A percentile compares a stretch with the other conserved stretches of the same genome.
Conservation (phyloP, 192 early-diverging fungal genomes). For the Backusella psychrophila region DNA sequence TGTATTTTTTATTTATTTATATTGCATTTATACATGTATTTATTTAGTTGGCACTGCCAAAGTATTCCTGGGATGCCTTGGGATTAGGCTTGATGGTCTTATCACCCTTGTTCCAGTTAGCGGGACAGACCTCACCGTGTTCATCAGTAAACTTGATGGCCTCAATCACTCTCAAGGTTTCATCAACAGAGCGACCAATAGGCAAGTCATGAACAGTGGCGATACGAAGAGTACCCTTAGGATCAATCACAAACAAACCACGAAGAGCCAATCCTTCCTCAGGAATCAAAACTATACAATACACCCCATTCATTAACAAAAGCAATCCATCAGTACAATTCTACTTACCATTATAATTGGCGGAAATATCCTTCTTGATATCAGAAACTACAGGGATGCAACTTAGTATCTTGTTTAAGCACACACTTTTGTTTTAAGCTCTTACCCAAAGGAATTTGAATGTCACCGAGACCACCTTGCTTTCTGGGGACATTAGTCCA, state of each 20-base stretch:
- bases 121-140: slow-evolving; percentile 77
- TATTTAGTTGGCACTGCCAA: slow-evolving; percentile 32
- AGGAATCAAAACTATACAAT: slow-evolving; percentile 64
- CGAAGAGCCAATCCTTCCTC: slow-evolving; percentile 70
- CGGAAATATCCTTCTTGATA: slow-evolving; percentile 79
- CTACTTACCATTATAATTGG: slow-evolving; percentile 69
- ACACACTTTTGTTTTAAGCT: background rate
- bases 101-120: slow-evolving; percentile 79
- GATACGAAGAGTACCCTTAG: slow-evolving; percentile 58
- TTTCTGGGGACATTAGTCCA: slow-evolving; percentile 84
- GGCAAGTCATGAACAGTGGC: slow-evolving; percentile 58
- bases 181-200: slow-evolving; percentile 64
- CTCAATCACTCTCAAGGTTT: slow-evolving; percentile 60
- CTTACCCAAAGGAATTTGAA: slow-evolving; percentile 73
- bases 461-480: slow-evolving; percentile 88
- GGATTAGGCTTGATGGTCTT: slow-evolving; percentile 74
- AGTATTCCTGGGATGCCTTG: slow-evolving; percentile 67
- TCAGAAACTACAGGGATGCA: slow-evolving; percentile 14
- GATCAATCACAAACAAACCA: slow-evolving; percentile 62
- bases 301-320: too few species aligned
- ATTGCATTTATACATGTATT: background rate
- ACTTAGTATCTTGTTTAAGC: too few species aligned
- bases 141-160: slow-evolving; percentile 59
- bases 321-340: too few species aligned
- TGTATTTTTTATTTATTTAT: background rate